Conservation (phyloP, 192 early-diverging fungal genomes). For the Podila clonocystis region DNA sequence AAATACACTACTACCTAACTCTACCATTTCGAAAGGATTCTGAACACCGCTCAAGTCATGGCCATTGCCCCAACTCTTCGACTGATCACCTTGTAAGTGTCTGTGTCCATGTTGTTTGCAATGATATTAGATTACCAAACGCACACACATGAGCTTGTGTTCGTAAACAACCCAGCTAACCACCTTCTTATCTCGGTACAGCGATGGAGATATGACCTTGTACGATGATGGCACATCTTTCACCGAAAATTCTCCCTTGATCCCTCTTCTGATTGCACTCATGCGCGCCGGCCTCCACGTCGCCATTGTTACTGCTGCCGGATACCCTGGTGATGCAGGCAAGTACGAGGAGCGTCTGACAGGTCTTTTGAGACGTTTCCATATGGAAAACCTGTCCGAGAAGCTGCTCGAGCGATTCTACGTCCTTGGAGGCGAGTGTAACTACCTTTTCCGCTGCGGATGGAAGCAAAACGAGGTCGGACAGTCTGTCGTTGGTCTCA, state of each 20-base stretch:
- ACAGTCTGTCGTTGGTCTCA: conserved; percentile 58
- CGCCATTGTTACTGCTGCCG: conserved; percentile 93
- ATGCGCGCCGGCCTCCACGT: conserved; percentile 73
- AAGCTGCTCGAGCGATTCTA: conserved; percentile 73
- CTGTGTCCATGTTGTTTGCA: background rate
- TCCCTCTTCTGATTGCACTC: conserved; percentile 72
- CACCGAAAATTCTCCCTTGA: conserved; percentile 71
- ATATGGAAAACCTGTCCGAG: conserved; percentile 52
- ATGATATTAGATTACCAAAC: background rate
- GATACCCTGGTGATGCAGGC: conserved; percentile 76
- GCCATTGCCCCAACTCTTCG: conserved; percentile 77
- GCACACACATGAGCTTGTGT: background rate
- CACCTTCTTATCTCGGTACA: conserved; percentile 7
- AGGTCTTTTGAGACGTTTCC: conserved; percentile 78
- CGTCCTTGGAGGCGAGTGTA: conserved; percentile 91
- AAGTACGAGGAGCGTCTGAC: conserved; percentile 82
- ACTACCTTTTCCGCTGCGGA: conserved; percentile 85
- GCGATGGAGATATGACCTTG: conserved; percentile 94
- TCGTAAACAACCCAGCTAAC: background rate
- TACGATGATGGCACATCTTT: conserved; percentile 92
- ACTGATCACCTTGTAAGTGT: conserved; percentile 84
- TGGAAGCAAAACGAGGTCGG: conserved; percentile 42
- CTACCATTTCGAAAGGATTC: conserved; percentile 58
- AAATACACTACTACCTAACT: background rate
- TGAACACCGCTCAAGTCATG: conserved; percentile 89